Evolutionary conservation across 129 eudicot species (phyloP).

Genomic region (Flaveria brownii): DNA sequence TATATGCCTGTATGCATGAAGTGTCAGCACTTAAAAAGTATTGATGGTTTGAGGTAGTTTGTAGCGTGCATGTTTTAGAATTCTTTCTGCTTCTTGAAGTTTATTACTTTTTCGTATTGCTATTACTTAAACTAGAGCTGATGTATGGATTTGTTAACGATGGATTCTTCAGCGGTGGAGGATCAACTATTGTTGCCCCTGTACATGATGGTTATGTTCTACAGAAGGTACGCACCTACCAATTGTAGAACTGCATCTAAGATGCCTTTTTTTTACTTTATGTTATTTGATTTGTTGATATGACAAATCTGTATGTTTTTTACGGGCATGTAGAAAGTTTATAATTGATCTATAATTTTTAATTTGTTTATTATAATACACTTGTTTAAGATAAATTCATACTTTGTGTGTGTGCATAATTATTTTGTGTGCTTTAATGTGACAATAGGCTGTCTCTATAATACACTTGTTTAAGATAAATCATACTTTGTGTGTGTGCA

Average conservation of each 20-base stretch:
- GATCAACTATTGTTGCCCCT: conserved; percentile 95
- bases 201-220: conserved; percentile 99
- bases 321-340: not conserved
- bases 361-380: not conserved
- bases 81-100: not conserved
- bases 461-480: not conserved
- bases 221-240: conserved; percentile 69
- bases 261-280: not conserved
- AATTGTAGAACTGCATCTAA: not conserved
- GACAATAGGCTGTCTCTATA: conserved; percentile 62
- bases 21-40: not conserved
- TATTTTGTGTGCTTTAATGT: conserved; percentile 19
- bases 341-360: not conserved
- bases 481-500: not conserved
- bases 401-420: not conserved
- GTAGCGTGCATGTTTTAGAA: not conserved
- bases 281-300: conserved; percentile 24
- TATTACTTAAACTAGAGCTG: conserved; percentile 21
- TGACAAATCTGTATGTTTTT: not conserved
- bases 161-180: conserved; percentile 81
- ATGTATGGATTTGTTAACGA: conserved; percentile 12
- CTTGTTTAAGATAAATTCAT: not conserved
- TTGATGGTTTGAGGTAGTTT: not conserved
- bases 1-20: not conserved
- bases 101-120: not conserved